Evolutionary conservation across 768 basidiomycete species (phyloP).

Genomic region (Mycena filopes): DNA sequence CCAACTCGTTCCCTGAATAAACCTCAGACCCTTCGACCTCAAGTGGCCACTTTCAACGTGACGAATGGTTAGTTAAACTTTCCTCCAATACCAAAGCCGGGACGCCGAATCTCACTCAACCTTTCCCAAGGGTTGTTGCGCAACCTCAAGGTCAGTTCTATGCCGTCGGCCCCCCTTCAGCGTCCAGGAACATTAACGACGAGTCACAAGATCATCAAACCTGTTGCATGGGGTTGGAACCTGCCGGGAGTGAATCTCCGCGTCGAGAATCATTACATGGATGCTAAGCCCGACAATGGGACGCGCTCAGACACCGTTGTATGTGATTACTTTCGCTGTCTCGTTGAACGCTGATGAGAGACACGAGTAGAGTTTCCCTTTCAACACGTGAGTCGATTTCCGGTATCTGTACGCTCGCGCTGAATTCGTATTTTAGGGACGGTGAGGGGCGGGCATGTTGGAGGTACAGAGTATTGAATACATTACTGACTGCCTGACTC

Average conservation of each 20-base stretch:
- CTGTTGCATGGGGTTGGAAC: slow-evolving; percentile 61
- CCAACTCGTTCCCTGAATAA: neutral
- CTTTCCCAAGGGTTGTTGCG: slow-evolving; percentile 31
- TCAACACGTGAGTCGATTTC: slow-evolving; percentile 52
- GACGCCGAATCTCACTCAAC: too few species aligned
- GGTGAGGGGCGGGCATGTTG: slow-evolving; percentile 25
- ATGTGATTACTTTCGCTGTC: slow-evolving; percentile 22
- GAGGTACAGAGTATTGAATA: too few species aligned
- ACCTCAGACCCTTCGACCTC: slow-evolving; percentile 51
- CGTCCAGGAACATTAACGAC: slow-evolving; percentile 45
- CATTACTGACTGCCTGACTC: neutral
- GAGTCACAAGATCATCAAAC: slow-evolving; percentile 53
- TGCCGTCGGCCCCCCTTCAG: slow-evolving; percentile 20
- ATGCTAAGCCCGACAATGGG: slow-evolving; percentile 52
- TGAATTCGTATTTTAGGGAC: slow-evolving; percentile 37
- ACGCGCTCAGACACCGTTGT: slow-evolving; percentile 49
- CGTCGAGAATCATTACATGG: slow-evolving; percentile 52
- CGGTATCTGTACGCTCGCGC: too few species aligned
- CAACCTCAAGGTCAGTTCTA: slow-evolving; percentile 36
- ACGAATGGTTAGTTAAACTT: slow-evolving; percentile 44
- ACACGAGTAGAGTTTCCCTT: slow-evolving; percentile 49
- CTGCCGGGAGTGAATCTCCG: slow-evolving; percentile 51
- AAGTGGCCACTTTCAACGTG: slow-evolving; percentile 59
- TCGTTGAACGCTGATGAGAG: slow-evolving; percentile 2
- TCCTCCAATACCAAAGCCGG: too few species aligned